A percentile compares a stretch with the other conserved stretches of the same genome.
These are phyloP conservation scores for Neoascochyta sp. DNA, from an alignment of 2,329 filamentous ascomycete genomes.

Conservation along the genomic window DNA sequence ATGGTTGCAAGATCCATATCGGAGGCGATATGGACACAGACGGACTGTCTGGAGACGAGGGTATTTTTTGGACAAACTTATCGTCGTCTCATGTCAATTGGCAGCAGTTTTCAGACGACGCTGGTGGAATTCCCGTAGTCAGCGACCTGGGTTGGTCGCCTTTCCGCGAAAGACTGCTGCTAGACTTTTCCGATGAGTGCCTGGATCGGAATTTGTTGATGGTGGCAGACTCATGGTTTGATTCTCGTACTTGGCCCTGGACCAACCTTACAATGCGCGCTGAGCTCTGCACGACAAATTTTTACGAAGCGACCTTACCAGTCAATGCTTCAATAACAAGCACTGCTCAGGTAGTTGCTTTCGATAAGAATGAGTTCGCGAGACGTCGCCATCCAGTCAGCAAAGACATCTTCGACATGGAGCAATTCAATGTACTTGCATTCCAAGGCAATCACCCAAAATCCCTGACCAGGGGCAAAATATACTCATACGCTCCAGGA, in stretches of 20 bases:
- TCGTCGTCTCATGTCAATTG: too few species aligned
- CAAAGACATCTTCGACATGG: conserved; percentile 3
- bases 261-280: conserved; percentile 4
- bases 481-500: not conserved
- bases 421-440: conserved; percentile 2
- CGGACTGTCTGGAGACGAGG: too few species aligned
- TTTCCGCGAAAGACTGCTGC: too few species aligned
- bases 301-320: conserved; percentile 6
- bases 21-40: too few species aligned
- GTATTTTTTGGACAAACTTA: too few species aligned
- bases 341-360: not conserved
- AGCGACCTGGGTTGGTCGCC: too few species aligned
- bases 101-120: too few species aligned
- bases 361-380: conserved; percentile 5
- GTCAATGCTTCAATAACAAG: conserved; percentile 7
- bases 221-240: conserved; percentile 5
- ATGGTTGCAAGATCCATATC: conserved; percentile 5
- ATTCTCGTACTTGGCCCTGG: conserved; percentile 1
- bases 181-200: conserved; percentile 2
- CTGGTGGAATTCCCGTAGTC: too few species aligned
- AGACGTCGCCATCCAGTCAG: conserved; percentile 1
- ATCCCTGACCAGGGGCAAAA: conserved; percentile 1
- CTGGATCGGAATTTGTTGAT: conserved; percentile 1
- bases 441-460: conserved; percentile 5
- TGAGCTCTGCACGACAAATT: conserved; percentile 10